Evolutionary conservation across 148 eudicot species (phyloP).

Genomic region (Arbutus unedo): DNA sequence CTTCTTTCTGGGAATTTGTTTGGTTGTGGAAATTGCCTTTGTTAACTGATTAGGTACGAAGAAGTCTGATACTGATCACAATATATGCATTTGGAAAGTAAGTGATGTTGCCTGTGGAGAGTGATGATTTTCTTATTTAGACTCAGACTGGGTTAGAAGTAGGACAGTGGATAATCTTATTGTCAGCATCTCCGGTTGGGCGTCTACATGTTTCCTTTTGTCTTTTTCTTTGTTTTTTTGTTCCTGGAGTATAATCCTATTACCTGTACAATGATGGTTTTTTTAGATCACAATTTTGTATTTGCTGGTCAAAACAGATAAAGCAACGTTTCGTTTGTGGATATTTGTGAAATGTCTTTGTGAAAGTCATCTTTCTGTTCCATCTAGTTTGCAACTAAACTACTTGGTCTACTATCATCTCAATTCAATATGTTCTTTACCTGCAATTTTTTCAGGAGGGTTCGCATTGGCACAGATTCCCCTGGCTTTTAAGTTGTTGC

Average conservation of each 20-base stretch:
- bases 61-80: background rate
- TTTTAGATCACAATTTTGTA: conserved; percentile 4
- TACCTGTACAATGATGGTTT: conserved; percentile 10
- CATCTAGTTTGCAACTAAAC: conserved; percentile 10
- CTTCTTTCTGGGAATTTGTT: background rate
- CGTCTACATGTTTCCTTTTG: background rate
- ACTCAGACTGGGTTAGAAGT: background rate
- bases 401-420: background rate
- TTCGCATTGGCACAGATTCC: background rate
- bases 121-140: background rate
- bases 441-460: background rate
- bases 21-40: conserved; percentile 8
- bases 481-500: background rate
- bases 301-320: background rate
- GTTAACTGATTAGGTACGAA: background rate
- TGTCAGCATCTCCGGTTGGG: background rate
- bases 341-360: background rate
- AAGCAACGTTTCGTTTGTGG: background rate
- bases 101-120: conserved; percentile 3
- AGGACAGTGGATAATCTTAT: background rate
- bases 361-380: conserved; percentile 36
- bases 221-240: no score
- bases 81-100: background rate
- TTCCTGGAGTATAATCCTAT: background rate
- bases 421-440: background rate